These are phyloP conservation scores for Heliamphora pulchella DNA, from an alignment of 179 eudicot genomes.

Conservation along the genomic window DNA sequence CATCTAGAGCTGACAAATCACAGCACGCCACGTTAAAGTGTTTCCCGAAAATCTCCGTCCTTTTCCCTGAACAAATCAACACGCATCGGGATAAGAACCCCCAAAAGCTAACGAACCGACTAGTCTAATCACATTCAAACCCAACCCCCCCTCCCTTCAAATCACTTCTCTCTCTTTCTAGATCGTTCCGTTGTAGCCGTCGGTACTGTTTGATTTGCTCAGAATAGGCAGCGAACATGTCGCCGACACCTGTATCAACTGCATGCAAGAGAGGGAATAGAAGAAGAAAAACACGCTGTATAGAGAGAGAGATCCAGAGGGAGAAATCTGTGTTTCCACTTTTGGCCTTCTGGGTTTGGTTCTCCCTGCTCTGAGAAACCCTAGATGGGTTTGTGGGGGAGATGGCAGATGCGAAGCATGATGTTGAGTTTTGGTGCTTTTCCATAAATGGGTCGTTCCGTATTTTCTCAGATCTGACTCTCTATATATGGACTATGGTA, in stretches of 20 bases:
- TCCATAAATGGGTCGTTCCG: conserved; percentile 12
- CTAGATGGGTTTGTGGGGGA: neutral
- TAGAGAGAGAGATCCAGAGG: too few relatives aligned
- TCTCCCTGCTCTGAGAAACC: neutral
- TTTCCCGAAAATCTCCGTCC: too few relatives aligned
- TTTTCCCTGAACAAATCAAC: too few relatives aligned
- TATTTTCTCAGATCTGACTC: conserved; percentile 17
- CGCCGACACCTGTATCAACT: conserved; percentile 4
- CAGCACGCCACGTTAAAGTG: too few relatives aligned
- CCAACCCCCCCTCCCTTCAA: neutral
- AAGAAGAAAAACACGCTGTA: too few relatives aligned
- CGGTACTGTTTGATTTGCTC: conserved; percentile 21
- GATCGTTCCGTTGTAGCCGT: neutral
- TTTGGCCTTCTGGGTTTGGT: neutral
- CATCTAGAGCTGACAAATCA: too few relatives aligned
- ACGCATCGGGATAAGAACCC: too few relatives aligned
- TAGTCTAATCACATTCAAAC: neutral
- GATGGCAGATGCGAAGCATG: neutral
- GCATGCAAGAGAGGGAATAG: conserved; percentile 11
- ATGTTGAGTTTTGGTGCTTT: neutral
- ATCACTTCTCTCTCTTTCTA: neutral
- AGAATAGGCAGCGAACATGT: neutral
- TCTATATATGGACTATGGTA: neutral
- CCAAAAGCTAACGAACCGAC: neutral
- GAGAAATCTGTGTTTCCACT: neutral